Conservation (phyloP, 2,329 filamentous ascomycete species). For the Nemania abortiva region DNA sequence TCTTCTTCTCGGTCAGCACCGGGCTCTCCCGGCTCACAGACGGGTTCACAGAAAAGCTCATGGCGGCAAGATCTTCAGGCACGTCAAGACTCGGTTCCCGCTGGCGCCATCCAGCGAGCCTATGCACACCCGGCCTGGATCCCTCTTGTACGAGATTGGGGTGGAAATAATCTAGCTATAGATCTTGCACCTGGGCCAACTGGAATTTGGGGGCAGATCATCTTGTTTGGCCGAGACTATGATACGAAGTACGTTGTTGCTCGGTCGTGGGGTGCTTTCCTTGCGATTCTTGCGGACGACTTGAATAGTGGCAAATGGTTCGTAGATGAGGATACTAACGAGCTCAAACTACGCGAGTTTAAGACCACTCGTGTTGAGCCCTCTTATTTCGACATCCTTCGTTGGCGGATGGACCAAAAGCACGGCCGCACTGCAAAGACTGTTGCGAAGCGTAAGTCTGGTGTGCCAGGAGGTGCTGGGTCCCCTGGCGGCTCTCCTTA, state of each 20-base stretch:
- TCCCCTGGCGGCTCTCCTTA: conserved; percentile 70
- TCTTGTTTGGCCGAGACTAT: conserved; percentile 96
- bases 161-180: conserved; percentile 95
- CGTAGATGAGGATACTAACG: conserved; percentile 90
- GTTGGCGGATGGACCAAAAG: conserved; percentile 97
- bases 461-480: conserved; percentile 56
- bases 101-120: conserved; percentile 87
- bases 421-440: conserved; percentile 73
- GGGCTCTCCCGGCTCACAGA: conserved; percentile 62
- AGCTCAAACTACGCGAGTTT: conserved; percentile 94
- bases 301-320: conserved; percentile 89
- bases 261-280: conserved; percentile 88
- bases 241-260: conserved; percentile 98
- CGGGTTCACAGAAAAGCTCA: conserved; percentile 66
- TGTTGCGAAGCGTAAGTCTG: conserved; percentile 66
- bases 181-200: conserved; percentile 91
- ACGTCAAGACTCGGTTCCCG: conserved; percentile 88
- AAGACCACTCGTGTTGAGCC: conserved; percentile 90
- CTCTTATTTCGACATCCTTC: conserved; percentile 91
- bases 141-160: conserved; percentile 95
- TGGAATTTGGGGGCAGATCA: conserved; percentile 95
- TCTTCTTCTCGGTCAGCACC: conserved; percentile 76
- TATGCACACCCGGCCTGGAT: conserved; percentile 98
- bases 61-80: conserved; percentile 90
- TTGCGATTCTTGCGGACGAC: conserved; percentile 91